phyloP scores from a whole-genome alignment of 768 basidiomycete genomes.

The Gautieria morchelliformis region DNA sequence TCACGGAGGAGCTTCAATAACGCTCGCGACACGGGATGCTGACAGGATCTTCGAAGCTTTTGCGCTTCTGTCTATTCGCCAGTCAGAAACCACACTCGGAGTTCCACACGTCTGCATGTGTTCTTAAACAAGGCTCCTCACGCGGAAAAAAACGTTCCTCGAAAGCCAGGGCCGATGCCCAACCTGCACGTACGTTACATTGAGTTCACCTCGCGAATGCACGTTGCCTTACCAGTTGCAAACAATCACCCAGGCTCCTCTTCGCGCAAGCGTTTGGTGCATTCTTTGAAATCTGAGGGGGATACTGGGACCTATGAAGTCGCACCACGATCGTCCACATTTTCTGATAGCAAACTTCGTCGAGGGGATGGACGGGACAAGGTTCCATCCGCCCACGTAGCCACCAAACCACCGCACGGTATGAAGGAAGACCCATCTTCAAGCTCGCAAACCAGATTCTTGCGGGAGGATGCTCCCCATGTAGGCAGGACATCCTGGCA shows the following conservation, averaged over 20 bases:
- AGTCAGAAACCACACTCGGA: background rate
- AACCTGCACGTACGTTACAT: background rate
- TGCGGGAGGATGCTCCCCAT: conserved; percentile 2
- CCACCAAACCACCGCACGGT: background rate
- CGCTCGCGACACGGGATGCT: background rate
- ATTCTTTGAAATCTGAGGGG: background rate
- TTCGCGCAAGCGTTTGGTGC: background rate
- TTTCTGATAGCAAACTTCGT: background rate
- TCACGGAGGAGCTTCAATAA: too few relatives aligned
- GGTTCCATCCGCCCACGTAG: background rate
- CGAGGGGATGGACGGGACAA: background rate
- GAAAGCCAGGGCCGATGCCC: background rate
- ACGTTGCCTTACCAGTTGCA: too few relatives aligned
- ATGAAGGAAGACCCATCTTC: background rate
- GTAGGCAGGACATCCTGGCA: background rate
- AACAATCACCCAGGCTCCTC: background rate
- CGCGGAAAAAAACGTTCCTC: background rate
- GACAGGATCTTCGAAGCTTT: background rate
- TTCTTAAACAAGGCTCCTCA: background rate
- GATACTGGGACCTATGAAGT: background rate
- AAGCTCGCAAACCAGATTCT: background rate
- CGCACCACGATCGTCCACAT: background rate
- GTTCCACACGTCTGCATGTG: background rate
- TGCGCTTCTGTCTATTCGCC: background rate
- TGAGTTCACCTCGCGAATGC: too few relatives aligned